Base-by-base conservation (phyloP, 768 basidiomycete genomes). In the Holtermanniella nyarrowii region DNA sequence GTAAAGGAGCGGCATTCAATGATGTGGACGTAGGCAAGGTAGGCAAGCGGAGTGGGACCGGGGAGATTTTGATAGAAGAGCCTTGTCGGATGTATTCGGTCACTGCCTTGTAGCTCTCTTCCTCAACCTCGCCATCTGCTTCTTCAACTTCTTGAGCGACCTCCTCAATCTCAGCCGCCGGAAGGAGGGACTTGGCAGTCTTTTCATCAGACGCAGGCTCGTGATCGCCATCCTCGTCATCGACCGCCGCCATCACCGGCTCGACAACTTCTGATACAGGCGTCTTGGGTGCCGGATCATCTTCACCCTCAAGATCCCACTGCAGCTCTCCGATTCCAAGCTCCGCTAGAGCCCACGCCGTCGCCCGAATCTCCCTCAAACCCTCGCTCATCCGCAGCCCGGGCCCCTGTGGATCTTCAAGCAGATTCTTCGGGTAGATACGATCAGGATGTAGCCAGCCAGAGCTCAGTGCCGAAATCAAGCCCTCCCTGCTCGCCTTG, bases 341-440 rank as follows among this genome's bases (percentile, higher is more conserved):
- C 26, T 63, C 61, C 4, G 59, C 58, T 0, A 66, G 61, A 5
- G 25, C 31, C 57, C 61, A 71, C 18, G 67, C 62, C 23, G 27
- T 43, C 20, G 42, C 49, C 22, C 69, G 39, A 1, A 71, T 37
- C 1, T 41, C 57, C 24, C 50, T 54, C 12, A 57, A 37, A n/a
- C 53, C 57, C 11, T 56, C 49, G 2, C 54, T 48, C 5, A 57
- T 48, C 48, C 59, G 62, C 42, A 62, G 44, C 21, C 48, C 53
- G 1, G 55, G 39, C 22, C 50, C 53, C 18, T 59, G 52, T 4
- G 68, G 62, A 60, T 71, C 67, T 42, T 69, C 67, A 4, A 71
- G 54, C 12, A 62, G 55, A n/a, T 47, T 43, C 53, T 55, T 61
- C 13, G 66, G 56, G 27, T 65, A 63, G 13, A 63, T 50, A 31